Base-by-base conservation (phyloP, 805 yeast genomes). In the Cephaloascus albidus region DNA sequence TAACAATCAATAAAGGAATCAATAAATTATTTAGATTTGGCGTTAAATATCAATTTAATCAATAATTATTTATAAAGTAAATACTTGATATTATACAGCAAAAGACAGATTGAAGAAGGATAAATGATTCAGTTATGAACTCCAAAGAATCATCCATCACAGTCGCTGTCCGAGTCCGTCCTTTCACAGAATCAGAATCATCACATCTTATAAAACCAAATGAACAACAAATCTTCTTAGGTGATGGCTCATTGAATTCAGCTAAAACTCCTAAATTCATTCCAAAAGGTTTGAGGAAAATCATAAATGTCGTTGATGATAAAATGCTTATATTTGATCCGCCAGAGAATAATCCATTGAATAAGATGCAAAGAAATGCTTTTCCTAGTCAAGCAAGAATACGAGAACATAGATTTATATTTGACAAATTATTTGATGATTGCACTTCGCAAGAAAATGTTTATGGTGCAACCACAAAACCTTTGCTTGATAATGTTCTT, bases 301-400 rank as follows among this genome's bases (percentile, higher is more conserved):
- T 86, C 26, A 72, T 88, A 18, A 77, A 81, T 42, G 88, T 85
- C 20, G 89, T 85, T 2, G 95, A 86, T 61, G 93, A 85, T 48
- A 66, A 77, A 43, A 85, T 86, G 94, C 66, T 87, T 40, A 76
- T 87, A 6, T 87, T 87, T 55, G 96, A 87, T 59, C 96, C 96
- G 0, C 77, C 84, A 2, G 85, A 80, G 36, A 67, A 74, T 16
- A 82, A 77, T 46, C 88, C 90, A 1, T 48, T 76, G 41, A 61
- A 61, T 15, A 56, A 56, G 36, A 68, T 75, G 74, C 81, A 75
- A 50, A 53, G 55, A 18, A 58, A 51, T 38, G 70, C 51, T 38
- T 72, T 58, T 48, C 73, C 58, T 12, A 65, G 63, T 41, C 53
- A 61, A 20, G 58, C 54, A 3, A 60, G 88, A 39, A 68, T 76